Base-by-base conservation (phyloP, 345 rosid genomes). In the Gossypium sturtianum region DNA sequence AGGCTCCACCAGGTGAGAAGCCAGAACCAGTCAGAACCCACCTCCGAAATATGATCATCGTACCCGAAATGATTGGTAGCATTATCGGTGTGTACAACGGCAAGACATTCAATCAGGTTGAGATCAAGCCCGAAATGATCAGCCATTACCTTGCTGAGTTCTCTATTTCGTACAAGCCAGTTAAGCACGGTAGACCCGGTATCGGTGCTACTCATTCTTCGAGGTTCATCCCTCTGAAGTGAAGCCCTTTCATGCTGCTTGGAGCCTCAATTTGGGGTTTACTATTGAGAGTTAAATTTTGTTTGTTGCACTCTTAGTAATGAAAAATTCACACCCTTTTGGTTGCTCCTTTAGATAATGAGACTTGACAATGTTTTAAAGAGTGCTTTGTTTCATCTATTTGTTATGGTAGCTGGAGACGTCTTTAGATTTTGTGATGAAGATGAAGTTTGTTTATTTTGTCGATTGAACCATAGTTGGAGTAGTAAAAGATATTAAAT, bases 191-290 rank as follows among this genome's bases (percentile, higher is more conserved):
- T 65, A 90, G 94, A 78, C 98, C 97, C 12, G 97, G 98, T 82
- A 85, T 90, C 25, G 98, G 98, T 84, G 98, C 98, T 75, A 94
- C 98, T 66, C 98, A 94, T 77, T 94, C 98, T 3, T 94, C 98
- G 9, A 85, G 98, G 89, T 94, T 94, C 86, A 94, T 94, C 79
- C 97, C 97, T 70, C 97, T 94, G 13, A 94, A 92, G 86, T 94
- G 88, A 87, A 53, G n/a, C 58, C 19, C 57, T 49, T 29, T 45
- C 53, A 60, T 22, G 72, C 43, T 2, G 27, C 47, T 49, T 23
- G 38, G 64, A 25, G 13, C n/a, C 52, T 49, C 23, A 7, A 43
- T 51, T 49, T 52, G 19, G 62, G 53, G 41, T 72, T 34, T 60
- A 19, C 49, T n/a, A 12, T 72, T 12, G 17, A 3, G 38, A 52